Percentiles rank a stretch among this genome's conserved stretches.
phyloP scores from a whole-genome alignment of 1,139 yeast species.

The Candida mesenterica region DNA sequence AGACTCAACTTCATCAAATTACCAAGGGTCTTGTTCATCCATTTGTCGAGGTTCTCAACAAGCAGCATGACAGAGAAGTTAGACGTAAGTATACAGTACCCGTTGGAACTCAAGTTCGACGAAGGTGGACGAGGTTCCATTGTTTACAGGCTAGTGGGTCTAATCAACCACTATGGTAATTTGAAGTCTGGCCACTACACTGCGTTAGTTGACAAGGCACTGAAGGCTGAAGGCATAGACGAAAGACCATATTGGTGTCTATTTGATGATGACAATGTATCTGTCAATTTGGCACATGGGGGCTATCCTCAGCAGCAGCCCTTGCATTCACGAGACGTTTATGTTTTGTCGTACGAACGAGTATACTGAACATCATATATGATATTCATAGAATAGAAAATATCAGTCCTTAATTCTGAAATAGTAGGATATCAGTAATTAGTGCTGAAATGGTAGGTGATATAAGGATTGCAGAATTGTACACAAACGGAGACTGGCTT shows the following conservation, averaged over 20 bases:
- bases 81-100: conserved; percentile 53
- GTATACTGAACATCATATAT: conserved; percentile 2
- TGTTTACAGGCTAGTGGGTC: conserved; percentile 55
- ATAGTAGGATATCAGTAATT: too few relatives aligned
- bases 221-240: not conserved
- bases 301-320: conserved; percentile 24
- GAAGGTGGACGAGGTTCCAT: conserved; percentile 36
- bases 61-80: conserved; percentile 57
- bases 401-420: too few relatives aligned
- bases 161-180: conserved; percentile 70
- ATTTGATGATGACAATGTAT: conserved; percentile 69
- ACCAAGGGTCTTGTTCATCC: conserved; percentile 65
- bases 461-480: too few relatives aligned
- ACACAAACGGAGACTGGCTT: too few relatives aligned
- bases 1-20: conserved; percentile 58
- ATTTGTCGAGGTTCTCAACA: conserved; percentile 59
- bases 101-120: conserved; percentile 45
- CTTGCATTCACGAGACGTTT: conserved; percentile 59
- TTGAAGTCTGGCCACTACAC: conserved; percentile 76
- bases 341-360: conserved; percentile 68
- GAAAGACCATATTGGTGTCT: conserved; percentile 50
- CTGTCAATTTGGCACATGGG: conserved; percentile 49
- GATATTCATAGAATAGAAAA: too few relatives aligned
- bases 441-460: too few relatives aligned
- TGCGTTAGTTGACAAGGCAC: conserved; percentile 55